Base-by-base conservation (phyloP, 305 asterid genomes). In the Solanum hybrid region DNA sequence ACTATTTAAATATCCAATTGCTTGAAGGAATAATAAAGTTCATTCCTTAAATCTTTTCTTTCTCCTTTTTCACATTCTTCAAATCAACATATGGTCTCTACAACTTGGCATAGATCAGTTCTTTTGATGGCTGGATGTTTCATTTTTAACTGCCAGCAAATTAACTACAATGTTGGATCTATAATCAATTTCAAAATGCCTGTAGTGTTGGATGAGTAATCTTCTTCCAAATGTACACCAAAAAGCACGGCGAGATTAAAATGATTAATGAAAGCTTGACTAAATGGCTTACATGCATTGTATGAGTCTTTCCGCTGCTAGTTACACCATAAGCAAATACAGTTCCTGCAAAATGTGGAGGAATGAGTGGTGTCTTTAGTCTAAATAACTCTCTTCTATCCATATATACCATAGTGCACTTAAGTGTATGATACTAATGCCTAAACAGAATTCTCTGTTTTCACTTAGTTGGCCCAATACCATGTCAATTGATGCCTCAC, bases 321-420 rank as follows among this genome's bases (percentile, higher is more conserved):
- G 99, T 98, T 90, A 97, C 99, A 92, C 99, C 99, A 94, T 96
- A 97, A 88, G 99, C 99, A 96, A 97, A 97, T 78, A 97, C 99
- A 85, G 99, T 97, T 90, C 99, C 99, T 97, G 96, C 93, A 94
- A 85, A 56, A 51, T 51, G 42, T 82, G 75, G 72, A 51, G 42
- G 29, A 84, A 19, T 84, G 13, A 56, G 51, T 26, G 86, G 26
- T 32, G 34, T 34, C 34, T 32, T 51, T 51, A 22, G 76, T 56
- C 31, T 56, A 32, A 60, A 32, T 6, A 85, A 56, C n/a, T 34
- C 76, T 32, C 76, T 34, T 85, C 76, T 12, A 85, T 56, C 45
- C 51, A 85, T 64, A 22, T 64, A 64, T 11, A 31, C 31, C 73
- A 56, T 85, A 85, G 51, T 12, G 19, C n/a, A 85, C 77, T 22